Percentiles rank a stretch among this genome's conserved stretches.
These are phyloP conservation scores for Candolleomyces efflorescens DNA, from an alignment of 768 basidiomycete genomes.

Conservation along the genomic window DNA sequence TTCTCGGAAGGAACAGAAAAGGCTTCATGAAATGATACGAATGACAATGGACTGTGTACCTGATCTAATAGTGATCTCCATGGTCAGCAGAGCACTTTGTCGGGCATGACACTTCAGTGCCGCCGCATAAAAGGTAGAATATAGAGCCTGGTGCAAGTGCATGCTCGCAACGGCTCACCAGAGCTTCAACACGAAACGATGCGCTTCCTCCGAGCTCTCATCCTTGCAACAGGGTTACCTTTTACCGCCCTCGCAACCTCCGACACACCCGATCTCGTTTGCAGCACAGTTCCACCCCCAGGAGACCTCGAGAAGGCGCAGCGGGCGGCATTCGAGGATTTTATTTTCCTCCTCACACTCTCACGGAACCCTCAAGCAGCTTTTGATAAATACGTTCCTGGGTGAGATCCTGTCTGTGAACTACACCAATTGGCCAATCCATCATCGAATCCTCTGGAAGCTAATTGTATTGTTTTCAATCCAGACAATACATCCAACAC, in stretches of 20 bases:
- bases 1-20: too few relatives aligned
- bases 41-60: too few relatives aligned
- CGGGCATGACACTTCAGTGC: too few relatives aligned
- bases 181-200: too few relatives aligned
- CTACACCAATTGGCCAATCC: neutral
- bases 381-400: neutral
- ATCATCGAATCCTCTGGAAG: neutral
- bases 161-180: too few relatives aligned
- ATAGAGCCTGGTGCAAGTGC: too few relatives aligned
- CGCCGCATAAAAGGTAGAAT: too few relatives aligned
- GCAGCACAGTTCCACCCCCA: neutral
- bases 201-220: too few relatives aligned
- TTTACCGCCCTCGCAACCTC: neutral
- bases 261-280: neutral
- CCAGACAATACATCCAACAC: neutral
- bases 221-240: neutral
- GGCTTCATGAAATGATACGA: too few relatives aligned
- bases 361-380: neutral
- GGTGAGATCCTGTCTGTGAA: neutral
- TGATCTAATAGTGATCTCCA: too few relatives aligned
- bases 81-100: too few relatives aligned
- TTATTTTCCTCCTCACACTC: neutral
- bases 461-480: neutral
- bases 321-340: neutral
- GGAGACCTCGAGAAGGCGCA: neutral